Percentiles rank a stretch among this genome's conserved stretches.
phyloP scores from a whole-genome alignment of 192 early-diverging fungal species.

The Phlyctochytrium bullatum region DNA sequence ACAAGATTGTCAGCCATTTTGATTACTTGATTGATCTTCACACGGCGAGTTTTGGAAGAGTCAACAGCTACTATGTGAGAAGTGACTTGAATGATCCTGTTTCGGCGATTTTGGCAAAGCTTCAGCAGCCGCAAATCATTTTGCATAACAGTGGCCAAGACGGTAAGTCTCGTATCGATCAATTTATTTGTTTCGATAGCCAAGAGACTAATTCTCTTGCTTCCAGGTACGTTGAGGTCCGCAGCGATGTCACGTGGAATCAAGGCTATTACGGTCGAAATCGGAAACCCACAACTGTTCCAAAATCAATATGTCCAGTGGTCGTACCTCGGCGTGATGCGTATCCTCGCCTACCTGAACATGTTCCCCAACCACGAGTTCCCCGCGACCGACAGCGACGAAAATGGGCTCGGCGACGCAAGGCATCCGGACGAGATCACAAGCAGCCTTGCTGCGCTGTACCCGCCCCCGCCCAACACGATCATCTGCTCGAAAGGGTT shows the following conservation, averaged over 20 bases:
- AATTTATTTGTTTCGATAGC: neutral
- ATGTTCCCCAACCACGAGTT: slow-evolving; percentile 45
- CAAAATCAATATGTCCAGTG: slow-evolving; percentile 81
- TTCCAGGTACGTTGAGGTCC: slow-evolving; percentile 74
- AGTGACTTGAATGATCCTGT: slow-evolving; percentile 78
- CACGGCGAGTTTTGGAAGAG: slow-evolving; percentile 79
- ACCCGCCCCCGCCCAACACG: slow-evolving; percentile 39
- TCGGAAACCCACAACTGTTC: slow-evolving; percentile 80
- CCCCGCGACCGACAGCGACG: neutral
- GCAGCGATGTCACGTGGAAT: slow-evolving; percentile 75
- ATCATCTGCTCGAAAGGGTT: slow-evolving; percentile 52
- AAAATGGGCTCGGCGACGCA: neutral
- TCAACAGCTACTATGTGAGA: slow-evolving; percentile 86
- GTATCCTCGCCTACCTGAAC: slow-evolving; percentile 58
- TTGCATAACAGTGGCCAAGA: slow-evolving; percentile 65
- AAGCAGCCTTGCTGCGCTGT: slow-evolving; percentile 4
- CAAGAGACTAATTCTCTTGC: neutral
- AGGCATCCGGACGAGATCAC: neutral
- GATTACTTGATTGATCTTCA: slow-evolving; percentile 86
- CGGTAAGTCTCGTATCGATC: slow-evolving; percentile 48
- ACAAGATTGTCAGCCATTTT: slow-evolving; percentile 75
- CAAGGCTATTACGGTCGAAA: slow-evolving; percentile 87
- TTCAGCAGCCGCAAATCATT: slow-evolving; percentile 80
- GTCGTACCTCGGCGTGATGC: slow-evolving; percentile 66
- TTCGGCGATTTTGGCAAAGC: slow-evolving; percentile 71